Base-by-base conservation (phyloP, 768 basidiomycete genomes). In the Scleroderma citrinum region DNA sequence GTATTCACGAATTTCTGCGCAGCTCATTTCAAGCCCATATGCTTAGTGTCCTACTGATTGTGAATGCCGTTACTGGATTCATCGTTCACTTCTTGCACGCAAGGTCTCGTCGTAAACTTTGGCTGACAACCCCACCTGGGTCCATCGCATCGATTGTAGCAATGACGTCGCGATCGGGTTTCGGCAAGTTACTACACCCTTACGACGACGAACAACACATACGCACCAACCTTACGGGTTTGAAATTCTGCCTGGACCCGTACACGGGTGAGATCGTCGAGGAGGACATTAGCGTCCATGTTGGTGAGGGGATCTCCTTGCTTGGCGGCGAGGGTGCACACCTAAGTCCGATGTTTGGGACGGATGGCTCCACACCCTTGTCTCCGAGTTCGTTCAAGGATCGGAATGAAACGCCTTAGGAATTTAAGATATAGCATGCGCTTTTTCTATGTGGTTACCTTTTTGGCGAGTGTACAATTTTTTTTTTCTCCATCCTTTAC, bases 191-290 rank as follows among this genome's bases (percentile, higher is more conserved):
- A 12, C 64, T 85, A n/a, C 56, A 74, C 11, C 82, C 83, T 1
- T 81, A 78, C 51, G 82, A 85, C 61, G 64, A 77, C 48, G 67
- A 72, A 35, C 38, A 48, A 23, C 66, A 67, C 4, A 65, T 85
- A 29, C 68, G 70, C 39, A 59, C 67, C 51, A 82, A 78, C 52
- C 64, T 85, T 29, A 62, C 65, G 13, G 76, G 75, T 1, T 55
- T 85, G 44, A 64, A 63, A 14, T 85, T 85, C 67, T 59, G 72
- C 35, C 54, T 85, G 39, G 83, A 85, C 59, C 64, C 59, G 47
- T 67, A 76, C 30, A 83, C 82, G 1, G 83, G 83, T 30, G 82
- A 80, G 4, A 78, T 85, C 40, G 59, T 85, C 11, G 81, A 81
- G 44, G 78, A 80, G 46, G 66, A 71, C 0, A n/a, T 23, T 16